Base-by-base conservation (phyloP, 2,329 filamentous ascomycete genomes). In the Hymenoscyphus occultus region DNA sequence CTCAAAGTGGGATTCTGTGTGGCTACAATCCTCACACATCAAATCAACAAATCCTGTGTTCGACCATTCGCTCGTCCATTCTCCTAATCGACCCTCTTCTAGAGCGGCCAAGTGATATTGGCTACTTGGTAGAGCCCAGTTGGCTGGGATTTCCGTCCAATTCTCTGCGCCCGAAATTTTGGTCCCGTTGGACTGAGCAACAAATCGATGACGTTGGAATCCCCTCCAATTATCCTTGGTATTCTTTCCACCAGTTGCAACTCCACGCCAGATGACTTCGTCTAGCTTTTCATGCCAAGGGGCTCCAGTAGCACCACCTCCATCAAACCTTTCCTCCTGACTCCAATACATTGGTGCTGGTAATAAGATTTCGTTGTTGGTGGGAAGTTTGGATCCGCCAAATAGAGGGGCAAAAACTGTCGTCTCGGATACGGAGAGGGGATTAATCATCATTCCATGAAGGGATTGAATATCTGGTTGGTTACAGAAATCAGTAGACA, bases 321-420 rank as follows among this genome's bases (percentile, higher is more conserved):
- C 86, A 2, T 82, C 82, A 74, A 88, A 89, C 51, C 83, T 81
- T 10, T 80, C 78, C 70, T 88, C 83, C 5, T 82, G 76, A 74
- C 81, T 80, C 67, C 86, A 82, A 72, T 90, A 89, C 83, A 86
- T 86, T 70, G 83, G 84, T 2, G 84, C 84, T 1, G 86, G 86
- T 65, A 88, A 83, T 39, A 88, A 76, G 63, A 88, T 86, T 69
- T 88, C 86, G 68, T 85, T 87, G 72, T 88, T 88, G 65, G 84
- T 80, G 14, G 81, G 81, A 19, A 87, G 79, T 71, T 88, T 88
- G 69, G 82, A 86, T 66, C 85, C 84, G 56, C 84, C 80, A 69
- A 88, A 88, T 31, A 88, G 76, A 12, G 86, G 86, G 16, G 87
- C 78, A 14, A 88, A 76, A 64, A 84, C 81, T 42, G 80, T 77